Conservation (phyloP, 192 early-diverging fungal genomes). For the Paraglomus brasilianum region DNA sequence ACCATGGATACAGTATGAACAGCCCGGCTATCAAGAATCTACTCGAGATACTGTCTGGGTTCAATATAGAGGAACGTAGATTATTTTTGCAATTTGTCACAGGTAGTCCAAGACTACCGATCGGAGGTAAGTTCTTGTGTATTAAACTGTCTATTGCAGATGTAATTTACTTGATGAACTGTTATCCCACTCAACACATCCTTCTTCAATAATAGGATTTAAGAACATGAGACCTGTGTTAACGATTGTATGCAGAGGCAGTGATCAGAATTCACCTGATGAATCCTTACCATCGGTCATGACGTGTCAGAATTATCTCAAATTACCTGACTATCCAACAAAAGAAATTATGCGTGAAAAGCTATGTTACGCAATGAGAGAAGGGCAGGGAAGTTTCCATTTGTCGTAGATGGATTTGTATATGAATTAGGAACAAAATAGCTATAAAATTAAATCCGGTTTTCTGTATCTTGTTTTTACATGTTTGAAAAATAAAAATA, state of each 20-base stretch:
- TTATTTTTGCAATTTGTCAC: conserved; percentile 86
- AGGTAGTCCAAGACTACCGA: conserved; percentile 83
- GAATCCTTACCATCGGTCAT: conserved; percentile 90
- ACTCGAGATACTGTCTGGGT: conserved; percentile 64
- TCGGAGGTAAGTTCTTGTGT: conserved; percentile 68
- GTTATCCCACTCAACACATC: too few species aligned
- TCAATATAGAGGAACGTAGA: conserved; percentile 62
- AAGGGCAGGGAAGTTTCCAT: conserved; percentile 83
- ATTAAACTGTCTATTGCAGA: too few species aligned
- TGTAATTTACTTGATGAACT: too few species aligned
- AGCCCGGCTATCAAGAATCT: conserved; percentile 68
- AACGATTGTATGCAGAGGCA: conserved; percentile 78
- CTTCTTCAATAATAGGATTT: conserved; percentile 55
- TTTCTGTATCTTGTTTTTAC: too few species aligned
- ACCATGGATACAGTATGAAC: conserved; percentile 79
- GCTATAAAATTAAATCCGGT: too few species aligned
- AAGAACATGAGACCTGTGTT: conserved; percentile 75
- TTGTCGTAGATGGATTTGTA: conserved; percentile 46
- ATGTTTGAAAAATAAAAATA: too few species aligned
- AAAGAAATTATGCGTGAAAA: conserved; percentile 61
- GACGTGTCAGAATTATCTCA: conserved; percentile 95
- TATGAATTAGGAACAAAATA: too few species aligned
- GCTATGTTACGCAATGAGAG: conserved; percentile 70
- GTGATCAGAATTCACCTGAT: conserved; percentile 44
- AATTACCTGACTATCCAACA: conserved; percentile 81